Conservation (phyloP, 805 yeast genomes). For the Candida incommunis region DNA sequence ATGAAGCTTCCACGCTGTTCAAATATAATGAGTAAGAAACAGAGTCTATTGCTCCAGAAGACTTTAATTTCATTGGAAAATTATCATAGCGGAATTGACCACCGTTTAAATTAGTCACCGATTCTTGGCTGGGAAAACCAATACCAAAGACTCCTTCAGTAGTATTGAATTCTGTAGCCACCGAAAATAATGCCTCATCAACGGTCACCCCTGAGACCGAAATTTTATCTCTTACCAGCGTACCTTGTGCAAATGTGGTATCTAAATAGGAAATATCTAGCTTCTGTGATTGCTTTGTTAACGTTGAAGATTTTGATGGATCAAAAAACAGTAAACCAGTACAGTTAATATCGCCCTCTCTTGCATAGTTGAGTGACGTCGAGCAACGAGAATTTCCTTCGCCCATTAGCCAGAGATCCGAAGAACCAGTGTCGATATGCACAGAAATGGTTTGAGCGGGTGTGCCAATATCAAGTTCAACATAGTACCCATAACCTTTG, state of each 20-base stretch:
- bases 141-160: slow-evolving; percentile 32
- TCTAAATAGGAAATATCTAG: slow-evolving; percentile 7
- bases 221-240: neutral
- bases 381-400: slow-evolving; percentile 14
- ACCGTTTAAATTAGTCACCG: slow-evolving; percentile 6
- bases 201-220: neutral
- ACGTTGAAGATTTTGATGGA: slow-evolving; percentile 15
- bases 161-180: neutral
- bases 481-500: slow-evolving; percentile 20
- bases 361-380: neutral
- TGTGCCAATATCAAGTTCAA: slow-evolving; percentile 36
- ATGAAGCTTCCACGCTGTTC: slow-evolving; percentile 24
- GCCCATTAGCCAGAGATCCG: slow-evolving; percentile 59
- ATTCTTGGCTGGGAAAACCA: slow-evolving; percentile 42
- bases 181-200: neutral
- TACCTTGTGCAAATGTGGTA: neutral
- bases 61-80: slow-evolving; percentile 46
- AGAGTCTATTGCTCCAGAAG: slow-evolving; percentile 42
- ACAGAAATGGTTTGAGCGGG: slow-evolving; percentile 39
- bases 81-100: too few relatives aligned
- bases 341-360: slow-evolving; percentile 3
- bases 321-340: slow-evolving; percentile 14
- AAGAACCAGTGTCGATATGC: slow-evolving; percentile 62
- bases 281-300: slow-evolving; percentile 9
- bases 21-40: slow-evolving; percentile 54